Conservation (phyloP, 371 early-diverging fungal species). For the Capniomyces stellatus region DNA sequence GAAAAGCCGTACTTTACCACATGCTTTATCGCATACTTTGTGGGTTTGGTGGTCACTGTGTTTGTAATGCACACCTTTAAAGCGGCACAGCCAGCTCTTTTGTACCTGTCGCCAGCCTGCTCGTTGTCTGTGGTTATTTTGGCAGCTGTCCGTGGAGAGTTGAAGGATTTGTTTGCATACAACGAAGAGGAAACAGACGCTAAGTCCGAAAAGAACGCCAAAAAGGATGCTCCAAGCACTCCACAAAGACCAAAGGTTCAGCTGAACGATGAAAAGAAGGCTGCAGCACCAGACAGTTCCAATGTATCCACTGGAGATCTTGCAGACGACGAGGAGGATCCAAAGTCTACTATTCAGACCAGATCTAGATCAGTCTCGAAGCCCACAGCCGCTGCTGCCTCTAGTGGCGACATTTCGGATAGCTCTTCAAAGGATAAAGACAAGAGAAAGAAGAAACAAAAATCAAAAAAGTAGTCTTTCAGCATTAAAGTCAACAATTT, state of each 20-base stretch:
- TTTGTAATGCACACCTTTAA: conserved; percentile 89
- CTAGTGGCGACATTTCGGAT: no score
- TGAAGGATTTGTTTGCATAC: conserved; percentile 61
- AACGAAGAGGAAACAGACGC: conserved; percentile 39
- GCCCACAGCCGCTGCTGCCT: background rate
- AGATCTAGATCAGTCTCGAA: background rate
- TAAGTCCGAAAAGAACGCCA: conserved; percentile 20
- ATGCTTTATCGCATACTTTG: conserved; percentile 58
- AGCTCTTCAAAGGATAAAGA: background rate
- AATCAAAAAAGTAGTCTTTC: background rate
- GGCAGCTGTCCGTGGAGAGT: conserved; percentile 63
- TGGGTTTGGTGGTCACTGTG: conserved; percentile 77
- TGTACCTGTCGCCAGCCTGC: conserved; percentile 93
- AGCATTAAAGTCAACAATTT: no score
- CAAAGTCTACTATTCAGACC: background rate
- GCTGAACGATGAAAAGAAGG: background rate
- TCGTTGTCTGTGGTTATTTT: conserved; percentile 66
- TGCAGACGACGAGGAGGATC: conserved; percentile 22
- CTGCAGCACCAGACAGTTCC: background rate
- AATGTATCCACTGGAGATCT: conserved; percentile 16
- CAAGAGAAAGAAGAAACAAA: conserved; percentile 1
- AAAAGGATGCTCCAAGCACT: background rate
- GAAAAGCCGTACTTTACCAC: conserved; percentile 75
- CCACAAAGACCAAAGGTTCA: background rate
- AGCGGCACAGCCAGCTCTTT: conserved; percentile 92